Percentiles rank a stretch among this genome's conserved stretches.
Evolutionary conservation across 768 basidiomycete genomes (phyloP).

Genomic region (Leccinum pellstonianum): DNA sequence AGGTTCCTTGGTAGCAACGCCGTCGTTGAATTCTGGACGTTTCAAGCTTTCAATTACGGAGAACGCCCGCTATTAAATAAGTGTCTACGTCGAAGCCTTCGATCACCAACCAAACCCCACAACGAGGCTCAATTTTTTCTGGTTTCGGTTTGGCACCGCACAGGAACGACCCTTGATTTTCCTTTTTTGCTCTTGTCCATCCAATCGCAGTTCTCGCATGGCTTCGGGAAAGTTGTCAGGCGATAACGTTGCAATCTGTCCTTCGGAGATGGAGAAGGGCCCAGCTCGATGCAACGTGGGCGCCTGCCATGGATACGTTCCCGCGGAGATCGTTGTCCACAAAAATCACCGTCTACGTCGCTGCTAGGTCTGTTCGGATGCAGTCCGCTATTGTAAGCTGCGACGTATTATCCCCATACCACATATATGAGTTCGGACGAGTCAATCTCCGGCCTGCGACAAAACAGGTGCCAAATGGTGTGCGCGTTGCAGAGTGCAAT

Average conservation of each 20-base stretch:
- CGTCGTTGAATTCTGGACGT: slow-evolving; percentile 3
- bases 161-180: slow-evolving; percentile 12
- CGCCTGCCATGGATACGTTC: slow-evolving; percentile 31
- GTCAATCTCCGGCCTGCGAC: slow-evolving; percentile 26
- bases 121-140: slow-evolving; percentile 6
- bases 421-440: not conserved
- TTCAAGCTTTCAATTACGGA: slow-evolving; percentile 20
- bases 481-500: slow-evolving; percentile 2
- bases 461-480: slow-evolving; percentile 5
- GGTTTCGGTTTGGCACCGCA: not conserved
- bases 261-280: slow-evolving; percentile 19
- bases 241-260: slow-evolving; percentile 24
- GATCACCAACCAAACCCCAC: slow-evolving; percentile 7
- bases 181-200: slow-evolving; percentile 5
- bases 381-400: slow-evolving; percentile 11
- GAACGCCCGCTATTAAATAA: not conserved
- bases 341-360: slow-evolving; percentile 7
- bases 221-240: slow-evolving; percentile 14
- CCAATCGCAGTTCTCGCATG: slow-evolving; percentile 13
- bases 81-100: slow-evolving; percentile 5
- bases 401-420: slow-evolving; percentile 23
- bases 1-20: not conserved
- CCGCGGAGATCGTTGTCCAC: slow-evolving; percentile 29
- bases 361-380: slow-evolving; percentile 6
- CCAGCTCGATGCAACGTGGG: slow-evolving; percentile 25